phyloP scores from a whole-genome alignment of 768 basidiomycete genomes.

The Russula sp. region DNA sequence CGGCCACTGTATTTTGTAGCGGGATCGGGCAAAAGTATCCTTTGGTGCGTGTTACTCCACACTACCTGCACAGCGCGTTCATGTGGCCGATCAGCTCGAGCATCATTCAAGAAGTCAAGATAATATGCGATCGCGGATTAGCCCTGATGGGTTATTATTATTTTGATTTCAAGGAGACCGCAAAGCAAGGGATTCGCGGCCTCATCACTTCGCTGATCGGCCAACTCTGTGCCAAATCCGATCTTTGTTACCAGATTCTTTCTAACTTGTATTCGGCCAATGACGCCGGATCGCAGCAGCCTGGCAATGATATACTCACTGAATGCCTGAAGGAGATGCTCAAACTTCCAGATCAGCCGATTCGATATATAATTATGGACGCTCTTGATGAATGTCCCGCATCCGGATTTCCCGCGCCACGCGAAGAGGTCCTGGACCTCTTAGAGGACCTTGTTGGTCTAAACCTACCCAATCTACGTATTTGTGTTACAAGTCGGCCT shows the following conservation, averaged over 20 bases:
- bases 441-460: background rate
- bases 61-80: background rate
- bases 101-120: background rate
- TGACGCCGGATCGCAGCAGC: background rate
- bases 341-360: background rate
- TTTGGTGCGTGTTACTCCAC: background rate
- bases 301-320: background rate
- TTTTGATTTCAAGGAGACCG: background rate
- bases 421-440: background rate
- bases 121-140: background rate
- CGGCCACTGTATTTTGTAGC: background rate
- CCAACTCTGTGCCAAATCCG: background rate
- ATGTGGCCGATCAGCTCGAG: background rate
- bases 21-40: conserved; percentile 9
- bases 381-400: conserved; percentile 11
- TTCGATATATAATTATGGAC: conserved; percentile 2
- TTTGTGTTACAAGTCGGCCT: conserved; percentile 3
- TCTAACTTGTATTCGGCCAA: background rate
- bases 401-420: background rate
- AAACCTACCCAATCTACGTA: background rate
- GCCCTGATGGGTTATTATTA: conserved; percentile 1
- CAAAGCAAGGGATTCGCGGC: background rate
- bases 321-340: conserved; percentile 1
- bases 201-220: background rate
- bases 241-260: background rate